Base-by-base conservation (phyloP, 257 asterid genomes). In the Phtheirospermum japonicum region DNA sequence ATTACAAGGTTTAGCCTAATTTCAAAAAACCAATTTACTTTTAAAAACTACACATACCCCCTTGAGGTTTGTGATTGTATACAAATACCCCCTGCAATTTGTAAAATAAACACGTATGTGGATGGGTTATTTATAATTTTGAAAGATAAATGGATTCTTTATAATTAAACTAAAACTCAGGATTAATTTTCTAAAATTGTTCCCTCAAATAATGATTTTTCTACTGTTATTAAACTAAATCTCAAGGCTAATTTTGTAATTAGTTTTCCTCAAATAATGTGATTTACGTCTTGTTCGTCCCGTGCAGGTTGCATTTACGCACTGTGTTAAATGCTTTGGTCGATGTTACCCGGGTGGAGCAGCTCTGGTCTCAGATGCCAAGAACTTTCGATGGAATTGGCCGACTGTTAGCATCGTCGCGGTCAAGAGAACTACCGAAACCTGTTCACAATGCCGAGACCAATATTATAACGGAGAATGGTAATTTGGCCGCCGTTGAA, bases 311-410 rank as follows among this genome's bases (percentile, higher is more conserved):
- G 94, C 78, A 75, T 76, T 84, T 45, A 85, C 96, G 4, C 83
- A 85, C 57, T 83, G 87, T 69, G 85, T 73, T 18, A 71, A 72
- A 45, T 88, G 91, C 62, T 88, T 83, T 71, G 85, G 88, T 9
- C 92, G 95, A 32, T 85, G 95, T 70, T 88, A 83, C 83, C 83
- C 76, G 2, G 88, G 89, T 37, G 92, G 92, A 61, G 77, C 86
- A 36, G 28, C 79, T 65, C 72, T 88, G 19, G 73, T 88, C 57
- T 64, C 77, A 20, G 91, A 88, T 71, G 79, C 85, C 64, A 81
- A 79, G 80, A 78, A 59, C 77, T 70, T 69, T 79, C 19, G 86
- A 81, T 31, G 87, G 91, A 57, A 64, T 88, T 30, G 49, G 48
- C 19, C 77, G 85, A 16, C 75, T 82, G 57, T 56, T 85, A 57